phyloP scores from a whole-genome alignment of 78 protist species.

The Isochrysis galbana region DNA sequence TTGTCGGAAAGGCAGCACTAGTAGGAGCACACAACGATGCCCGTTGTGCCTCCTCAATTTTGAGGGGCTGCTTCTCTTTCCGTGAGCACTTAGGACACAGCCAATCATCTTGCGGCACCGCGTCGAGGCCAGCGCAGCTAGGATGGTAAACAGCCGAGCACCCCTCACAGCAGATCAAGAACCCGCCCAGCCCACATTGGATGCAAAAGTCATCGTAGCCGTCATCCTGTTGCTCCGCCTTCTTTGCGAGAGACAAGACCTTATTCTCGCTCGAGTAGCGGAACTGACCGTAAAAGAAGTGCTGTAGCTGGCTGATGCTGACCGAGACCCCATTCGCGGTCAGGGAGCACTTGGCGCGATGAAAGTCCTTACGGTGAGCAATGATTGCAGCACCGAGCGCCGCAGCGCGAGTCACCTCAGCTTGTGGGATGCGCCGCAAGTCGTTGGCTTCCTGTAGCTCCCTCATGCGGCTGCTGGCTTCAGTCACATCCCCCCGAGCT shows the following conservation, averaged over 20 bases:
- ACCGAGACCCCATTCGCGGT: neutral
- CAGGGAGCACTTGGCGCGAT: neutral
- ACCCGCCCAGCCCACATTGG: neutral
- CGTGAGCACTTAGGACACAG: too few relatives aligned
- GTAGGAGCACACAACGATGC: too few relatives aligned
- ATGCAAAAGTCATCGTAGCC: neutral
- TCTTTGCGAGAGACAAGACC: neutral
- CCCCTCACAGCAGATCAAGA: too few relatives aligned
- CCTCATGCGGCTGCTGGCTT: neutral
- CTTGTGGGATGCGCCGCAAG: too few relatives aligned
- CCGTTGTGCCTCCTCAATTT: too few relatives aligned
- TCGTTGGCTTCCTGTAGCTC: neutral
- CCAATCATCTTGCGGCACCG: too few relatives aligned
- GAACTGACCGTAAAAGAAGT: neutral
- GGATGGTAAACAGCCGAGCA: too few relatives aligned
- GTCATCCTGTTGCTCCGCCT: neutral
- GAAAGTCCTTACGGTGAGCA: neutral
- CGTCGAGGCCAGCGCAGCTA: too few relatives aligned
- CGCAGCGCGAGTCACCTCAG: neutral
- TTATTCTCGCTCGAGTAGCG: neutral
- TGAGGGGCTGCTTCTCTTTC: too few relatives aligned
- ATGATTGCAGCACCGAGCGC: neutral
- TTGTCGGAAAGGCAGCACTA: too few relatives aligned
- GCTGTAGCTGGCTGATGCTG: neutral
- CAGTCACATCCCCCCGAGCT: neutral